These are phyloP conservation scores for Larix kaempferi DNA, from an alignment of 75 land plant genomes.

Conservation along the genomic window DNA sequence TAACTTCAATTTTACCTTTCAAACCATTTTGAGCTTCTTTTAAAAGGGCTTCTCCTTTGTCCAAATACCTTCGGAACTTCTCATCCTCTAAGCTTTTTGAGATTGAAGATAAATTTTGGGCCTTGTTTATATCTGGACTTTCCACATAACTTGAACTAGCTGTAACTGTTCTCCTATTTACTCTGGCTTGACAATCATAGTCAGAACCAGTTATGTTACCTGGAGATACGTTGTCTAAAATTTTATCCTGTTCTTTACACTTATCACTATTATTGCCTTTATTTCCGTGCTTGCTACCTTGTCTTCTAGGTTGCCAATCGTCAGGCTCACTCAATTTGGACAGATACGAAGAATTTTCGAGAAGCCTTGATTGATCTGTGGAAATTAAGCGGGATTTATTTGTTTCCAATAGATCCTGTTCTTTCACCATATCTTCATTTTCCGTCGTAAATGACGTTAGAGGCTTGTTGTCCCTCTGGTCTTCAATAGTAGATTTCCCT, in stretches of 20 bases:
- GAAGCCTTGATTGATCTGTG: neutral
- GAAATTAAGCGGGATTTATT: neutral
- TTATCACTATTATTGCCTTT: neutral
- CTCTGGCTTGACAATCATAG: neutral
- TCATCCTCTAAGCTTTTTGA: conserved; percentile 23
- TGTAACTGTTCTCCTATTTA: neutral
- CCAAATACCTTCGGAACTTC: conserved; percentile 42
- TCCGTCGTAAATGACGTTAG: neutral
- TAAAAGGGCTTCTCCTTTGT: conserved; percentile 53
- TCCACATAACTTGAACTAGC: neutral
- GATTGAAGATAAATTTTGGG: neutral
- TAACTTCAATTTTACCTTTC: conserved; percentile 36
- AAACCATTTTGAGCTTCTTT: conserved; percentile 61
- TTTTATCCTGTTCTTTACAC: neutral
- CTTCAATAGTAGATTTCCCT: neutral
- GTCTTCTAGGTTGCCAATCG: neutral
- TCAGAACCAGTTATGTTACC: neutral
- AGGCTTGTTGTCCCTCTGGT: neutral
- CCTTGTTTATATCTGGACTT: neutral
- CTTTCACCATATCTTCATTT: neutral
- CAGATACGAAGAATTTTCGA: neutral
- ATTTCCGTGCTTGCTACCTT: neutral
- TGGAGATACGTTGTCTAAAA: neutral
- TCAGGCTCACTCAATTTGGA: neutral
- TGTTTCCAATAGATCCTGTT: neutral